Base-by-base conservation (phyloP, 176 grass and related monocot genomes). In the Lolium perenne region DNA sequence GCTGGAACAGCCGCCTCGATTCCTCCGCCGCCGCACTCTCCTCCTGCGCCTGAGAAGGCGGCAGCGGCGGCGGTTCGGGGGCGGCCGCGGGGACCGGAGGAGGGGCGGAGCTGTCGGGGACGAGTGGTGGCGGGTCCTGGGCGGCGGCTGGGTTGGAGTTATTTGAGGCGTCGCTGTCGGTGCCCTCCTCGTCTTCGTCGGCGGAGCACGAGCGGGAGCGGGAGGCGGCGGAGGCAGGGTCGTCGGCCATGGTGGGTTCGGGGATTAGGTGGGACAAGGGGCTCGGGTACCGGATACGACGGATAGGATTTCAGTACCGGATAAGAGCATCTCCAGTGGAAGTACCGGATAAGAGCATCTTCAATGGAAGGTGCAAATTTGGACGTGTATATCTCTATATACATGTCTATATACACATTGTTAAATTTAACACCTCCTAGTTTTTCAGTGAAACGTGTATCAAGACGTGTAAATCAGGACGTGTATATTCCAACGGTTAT, bases 1-100 rank as follows among this genome's bases (percentile, higher is more conserved):
- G 80, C 89, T 98, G 95, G 89, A 98, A 98, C 71, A 98, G 87
- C 5, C 95, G 86, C 40, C 95, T 62, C 21, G 95, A 98, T 76
- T 98, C 95, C 11, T 98, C 95, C 25, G 83, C 12, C n/a, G 79
- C 82, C 77, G 56, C 43, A n/a, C 23, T 5, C 17, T 47, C 77
- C 15, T 53, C 26, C 17, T 68, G 74, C 46, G 26, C 4, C 13
- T 66, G 63, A 3, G 63, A 66, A 66, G 63, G 63, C 26, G 10
- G 43, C 38, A 47, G 87, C 22, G 21, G 40, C 72, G 81, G 79
- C 38, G 63, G 32, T 15, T 85, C 77, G 56, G 51, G 26, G 38
- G 35, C 40, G 57, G 83, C 12, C 0, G 83, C 62, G 47, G 48
- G 60, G 84, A 55, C 16, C 20, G 41, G 70, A 62, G 41, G 82